Evolutionary conservation across 345 rosid species (phyloP), one percentile per base, ranked within the genome.

Genomic region (Punica granatum): DNA sequence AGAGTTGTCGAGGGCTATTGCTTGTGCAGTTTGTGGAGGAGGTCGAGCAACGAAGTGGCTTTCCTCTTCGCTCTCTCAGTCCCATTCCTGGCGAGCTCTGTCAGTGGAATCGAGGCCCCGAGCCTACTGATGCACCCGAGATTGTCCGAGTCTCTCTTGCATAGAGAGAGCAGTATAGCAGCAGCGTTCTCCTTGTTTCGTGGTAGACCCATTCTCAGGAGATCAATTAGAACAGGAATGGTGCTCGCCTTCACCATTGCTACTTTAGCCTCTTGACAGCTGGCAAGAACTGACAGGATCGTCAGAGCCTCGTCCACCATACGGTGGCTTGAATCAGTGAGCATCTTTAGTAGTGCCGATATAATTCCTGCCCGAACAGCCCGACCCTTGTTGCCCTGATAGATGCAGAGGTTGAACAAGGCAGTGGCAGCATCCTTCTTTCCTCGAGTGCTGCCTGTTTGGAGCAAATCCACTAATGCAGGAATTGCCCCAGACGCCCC

Each of bases 351-450:
- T 60, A 91, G 66, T 34, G 95, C 91, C 2, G 78, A 70, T 33
- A 94, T 75, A 13, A 91, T 78, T 56, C 98, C 98, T 0, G 98
- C 90, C 75, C 96, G 82, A 16, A 89, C 87, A 0, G 93, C 97
- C 75, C 92, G 88, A 9, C 93, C 96, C 83, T 84, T 91, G 80
- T 94, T 94, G 58, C 90, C 98, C 62, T 78, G 85, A 68, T 91
- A 89, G 32, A 86, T 80, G 83, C 98, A 94, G 72, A 94, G 76
- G 74, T 92, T 94, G 75, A 88, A 91, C 71, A 94, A 78, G 43
- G 98, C 98, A 2, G 96, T 85, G 16, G 98, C 97, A 6, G 99
- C 99, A 64, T 94, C 99, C 77, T 94, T 94, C 82, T 85, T 89
- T 65, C 98, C 98, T 78, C 99, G 81, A 3, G 68, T 21, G 80